phyloP scores from a whole-genome alignment of 768 basidiomycete genomes.

The Russula sp. region DNA sequence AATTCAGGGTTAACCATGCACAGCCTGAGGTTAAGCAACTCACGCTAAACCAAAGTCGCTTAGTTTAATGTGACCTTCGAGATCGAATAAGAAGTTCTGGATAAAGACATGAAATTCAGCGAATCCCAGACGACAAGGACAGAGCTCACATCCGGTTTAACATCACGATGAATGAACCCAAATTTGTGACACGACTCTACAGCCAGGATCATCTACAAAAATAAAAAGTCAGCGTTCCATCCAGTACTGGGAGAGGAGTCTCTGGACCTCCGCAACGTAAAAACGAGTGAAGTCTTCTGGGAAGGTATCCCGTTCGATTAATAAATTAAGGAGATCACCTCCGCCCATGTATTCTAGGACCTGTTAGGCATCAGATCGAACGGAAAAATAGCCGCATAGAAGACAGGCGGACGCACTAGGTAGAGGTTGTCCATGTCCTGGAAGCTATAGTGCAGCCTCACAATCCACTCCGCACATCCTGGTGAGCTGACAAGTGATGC shows the following conservation, averaged over 20 bases:
- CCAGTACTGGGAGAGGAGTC: constrained; percentile 18
- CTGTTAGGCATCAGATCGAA: constrained; percentile 60
- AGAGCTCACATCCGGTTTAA: constrained; percentile 81
- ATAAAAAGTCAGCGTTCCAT: constrained; percentile 15
- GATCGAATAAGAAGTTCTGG: constrained; percentile 94
- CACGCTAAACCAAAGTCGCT: constrained; percentile 96
- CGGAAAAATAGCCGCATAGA: constrained; percentile 26
- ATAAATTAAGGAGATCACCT: constrained; percentile 91
- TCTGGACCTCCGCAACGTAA: constrained; percentile 85
- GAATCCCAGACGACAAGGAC: constrained; percentile 4
- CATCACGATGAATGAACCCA: constrained; percentile 97
- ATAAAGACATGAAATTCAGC: constrained; percentile 26
- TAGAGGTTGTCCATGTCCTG: constrained; percentile 95
- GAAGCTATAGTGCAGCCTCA: constrained; percentile 88
- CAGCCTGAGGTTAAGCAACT: constrained; percentile 40
- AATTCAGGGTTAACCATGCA: constrained; percentile 7
- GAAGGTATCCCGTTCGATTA: constrained; percentile 89
- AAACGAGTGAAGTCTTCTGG: constrained; percentile 90
- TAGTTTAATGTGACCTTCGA: constrained; percentile 89
- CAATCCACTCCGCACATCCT: constrained; percentile 87
- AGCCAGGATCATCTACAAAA: constrained; percentile 80
- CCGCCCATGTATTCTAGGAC: constrained; percentile 95
- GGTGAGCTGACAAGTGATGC: constrained; percentile 78
- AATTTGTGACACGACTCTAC: constrained; percentile 91
- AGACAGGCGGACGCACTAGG: constrained; percentile 56